Evolutionary conservation across 805 yeast genomes (phyloP), one percentile per base, ranked within the genome.

Genomic region (Ogataea naganishii): DNA sequence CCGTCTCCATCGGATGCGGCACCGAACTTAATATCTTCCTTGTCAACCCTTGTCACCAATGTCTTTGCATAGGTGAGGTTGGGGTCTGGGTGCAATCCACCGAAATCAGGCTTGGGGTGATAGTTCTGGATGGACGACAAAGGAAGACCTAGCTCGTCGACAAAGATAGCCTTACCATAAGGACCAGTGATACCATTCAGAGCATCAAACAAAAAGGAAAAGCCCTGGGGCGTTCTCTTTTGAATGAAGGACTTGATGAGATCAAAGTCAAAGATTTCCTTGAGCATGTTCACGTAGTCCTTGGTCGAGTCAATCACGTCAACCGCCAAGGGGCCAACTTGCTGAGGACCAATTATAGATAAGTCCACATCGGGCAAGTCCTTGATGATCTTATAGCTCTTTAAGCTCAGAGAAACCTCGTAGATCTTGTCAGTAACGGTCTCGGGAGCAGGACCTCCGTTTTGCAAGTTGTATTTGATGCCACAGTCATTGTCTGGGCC

Each of bases 1-100:
- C 98, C 98, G 47, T 89, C 98, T 57, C 98, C 98, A 53, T 85
- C 98, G n/a, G 95, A 81, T 7, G 97, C 97, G 22, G 97, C 97
- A 40, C 98, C 98, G 53, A 89, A 89, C 6, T 89, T 82, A 41
- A 88, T 82, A 35, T 74, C 61, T 35, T 81, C 81, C 14, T 57
- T 51, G 49, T 92, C 96, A n/a, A 89, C 98, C 40, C 70, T 69
- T 20, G 73, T 80, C 14, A 89, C 98, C 39, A 89, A 66, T 13
- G 95, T 75, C 36, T 69, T 73, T 8, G 97, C 98, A 51, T 92
- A 89, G 10, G 96, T 88, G 56, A 89, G 70, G 62, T 89, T 89
- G 41, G 98, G 98, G 60, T 89, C 98, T 14, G 98, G 98, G 56
- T 89, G 98, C 43, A 86, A 66, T 1, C 98, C 98, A 39, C 98